A percentile compares a stretch with the other conserved stretches of the same genome.
Evolutionary conservation across 2,329 filamentous ascomycete species (phyloP).

Genomic region (Arachnomyces sp.): DNA sequence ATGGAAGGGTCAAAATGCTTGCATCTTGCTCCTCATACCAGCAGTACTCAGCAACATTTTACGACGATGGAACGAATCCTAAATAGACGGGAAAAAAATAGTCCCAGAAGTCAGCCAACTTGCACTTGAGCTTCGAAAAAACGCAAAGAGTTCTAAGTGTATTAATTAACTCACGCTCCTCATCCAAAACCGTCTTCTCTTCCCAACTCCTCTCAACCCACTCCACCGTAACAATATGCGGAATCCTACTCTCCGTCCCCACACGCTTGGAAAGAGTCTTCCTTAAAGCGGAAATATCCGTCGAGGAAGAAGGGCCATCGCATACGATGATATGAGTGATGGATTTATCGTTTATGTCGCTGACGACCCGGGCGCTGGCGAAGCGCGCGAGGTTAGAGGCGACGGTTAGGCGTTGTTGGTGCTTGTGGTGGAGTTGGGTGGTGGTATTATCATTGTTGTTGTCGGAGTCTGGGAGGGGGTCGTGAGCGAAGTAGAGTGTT

Average conservation of each 20-base stretch:
- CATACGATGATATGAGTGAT: constrained; percentile 69
- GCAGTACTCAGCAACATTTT: too few relatives aligned
- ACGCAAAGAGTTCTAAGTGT: neutral
- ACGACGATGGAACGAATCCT: neutral
- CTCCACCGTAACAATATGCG: constrained; percentile 57
- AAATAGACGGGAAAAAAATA: neutral
- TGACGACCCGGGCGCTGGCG: constrained; percentile 54
- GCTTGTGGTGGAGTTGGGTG: constrained; percentile 2
- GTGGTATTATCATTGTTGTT: too few relatives aligned
- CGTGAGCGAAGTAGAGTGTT: constrained; percentile 34
- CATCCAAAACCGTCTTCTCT: constrained; percentile 69
- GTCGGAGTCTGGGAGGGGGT: constrained; percentile 6
- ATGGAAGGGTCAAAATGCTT: too few relatives aligned
- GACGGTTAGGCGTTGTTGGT: constrained; percentile 29
- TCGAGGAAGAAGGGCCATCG: constrained; percentile 34
- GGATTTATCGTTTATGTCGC: constrained; percentile 41
- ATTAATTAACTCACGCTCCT: constrained; percentile 47
- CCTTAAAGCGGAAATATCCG: constrained; percentile 35
- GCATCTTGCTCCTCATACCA: too few relatives aligned
- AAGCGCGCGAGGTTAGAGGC: constrained; percentile 57
- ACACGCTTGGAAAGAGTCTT: constrained; percentile 18
- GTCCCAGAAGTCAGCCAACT: too few relatives aligned
- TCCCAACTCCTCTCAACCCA: constrained; percentile 80
- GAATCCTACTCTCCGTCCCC: constrained; percentile 42
- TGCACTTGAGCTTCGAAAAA: neutral